Percentiles rank a stretch among this genome's conserved stretches.
Conservation (phyloP, 768 basidiomycete species). For the Tulasnella sp. region DNA sequence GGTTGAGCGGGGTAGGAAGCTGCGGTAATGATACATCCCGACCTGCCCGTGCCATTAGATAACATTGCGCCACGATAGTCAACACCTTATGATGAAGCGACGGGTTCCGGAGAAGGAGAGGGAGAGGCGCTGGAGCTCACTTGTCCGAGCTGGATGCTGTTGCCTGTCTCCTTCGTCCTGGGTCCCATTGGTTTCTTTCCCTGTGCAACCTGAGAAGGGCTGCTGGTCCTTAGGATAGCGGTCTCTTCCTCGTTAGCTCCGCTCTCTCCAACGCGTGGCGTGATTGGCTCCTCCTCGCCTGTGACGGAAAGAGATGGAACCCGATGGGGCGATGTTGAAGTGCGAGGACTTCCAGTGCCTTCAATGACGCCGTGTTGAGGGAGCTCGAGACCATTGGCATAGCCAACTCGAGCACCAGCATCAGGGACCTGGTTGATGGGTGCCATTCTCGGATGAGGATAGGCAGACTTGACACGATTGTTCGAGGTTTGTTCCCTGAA, state of each 20-base stretch:
- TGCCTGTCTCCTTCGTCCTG: conserved; percentile 23
- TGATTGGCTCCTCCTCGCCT: not conserved
- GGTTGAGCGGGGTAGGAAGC: conserved; percentile 2
- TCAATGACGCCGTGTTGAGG: conserved; percentile 56
- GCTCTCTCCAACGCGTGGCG: not conserved
- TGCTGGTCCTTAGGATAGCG: not conserved
- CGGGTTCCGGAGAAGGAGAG: conserved; percentile 12
- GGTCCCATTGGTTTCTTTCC: conserved; percentile 31
- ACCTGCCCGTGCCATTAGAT: not conserved
- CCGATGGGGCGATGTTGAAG: not conserved
- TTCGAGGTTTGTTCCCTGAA: conserved; percentile 79
- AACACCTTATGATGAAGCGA: not conserved
- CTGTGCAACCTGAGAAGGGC: not conserved
- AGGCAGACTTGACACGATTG: conserved; percentile 81
- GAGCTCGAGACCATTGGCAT: conserved; percentile 66
- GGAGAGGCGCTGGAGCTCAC: conserved; percentile 12
- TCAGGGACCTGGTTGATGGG: conserved; percentile 75
- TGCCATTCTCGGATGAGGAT: conserved; percentile 56
- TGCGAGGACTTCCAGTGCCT: not conserved
- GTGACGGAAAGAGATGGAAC: conserved; percentile 13
- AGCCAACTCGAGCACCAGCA: conserved; percentile 69
- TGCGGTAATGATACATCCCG: not conserved
- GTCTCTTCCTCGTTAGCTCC: conserved; percentile 5
- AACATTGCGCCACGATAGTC: not conserved
- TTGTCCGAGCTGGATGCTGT: conserved; percentile 19